These are phyloP conservation scores for Termitomyces sp. DNA, from an alignment of 768 basidiomycete species.

Conservation along the genomic window DNA sequence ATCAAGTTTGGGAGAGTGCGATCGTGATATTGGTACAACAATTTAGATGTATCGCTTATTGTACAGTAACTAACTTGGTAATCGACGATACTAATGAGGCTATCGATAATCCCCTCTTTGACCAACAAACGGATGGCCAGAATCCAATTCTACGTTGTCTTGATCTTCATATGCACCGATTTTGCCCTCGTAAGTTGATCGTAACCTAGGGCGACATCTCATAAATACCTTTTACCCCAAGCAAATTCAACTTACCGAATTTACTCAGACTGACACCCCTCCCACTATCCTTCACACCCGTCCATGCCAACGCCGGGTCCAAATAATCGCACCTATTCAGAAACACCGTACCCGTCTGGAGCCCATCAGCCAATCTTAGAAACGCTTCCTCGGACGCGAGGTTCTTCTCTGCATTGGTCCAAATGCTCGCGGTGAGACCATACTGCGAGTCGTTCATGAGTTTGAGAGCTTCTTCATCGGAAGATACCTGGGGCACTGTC, in stretches of 20 bases:
- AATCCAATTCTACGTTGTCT: constrained; percentile 29
- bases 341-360: constrained; percentile 92
- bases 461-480: constrained; percentile 81
- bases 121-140: neutral
- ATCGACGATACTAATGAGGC: neutral
- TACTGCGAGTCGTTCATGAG: constrained; percentile 98
- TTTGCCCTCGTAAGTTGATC: constrained; percentile 82
- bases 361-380: constrained; percentile 54
- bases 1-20: constrained; percentile 34
- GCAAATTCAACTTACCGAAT: constrained; percentile 53
- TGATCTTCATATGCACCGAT: constrained; percentile 79
- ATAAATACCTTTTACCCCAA: neutral
- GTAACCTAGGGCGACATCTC: constrained; percentile 47
- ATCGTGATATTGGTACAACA: neutral
- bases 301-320: constrained; percentile 94
- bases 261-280: constrained; percentile 86
- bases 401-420: constrained; percentile 71
- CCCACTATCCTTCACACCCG: constrained; percentile 90
- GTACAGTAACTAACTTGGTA: neutral
- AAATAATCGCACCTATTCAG: constrained; percentile 89
- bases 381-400: constrained; percentile 66
- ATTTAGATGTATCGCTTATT: neutral
- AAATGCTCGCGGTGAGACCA: constrained; percentile 90
- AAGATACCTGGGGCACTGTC: constrained; percentile 47
- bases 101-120: too few species aligned